Base-by-base conservation (phyloP, 2,329 filamentous ascomycete genomes). In the Colletotrichum theobromicola region DNA sequence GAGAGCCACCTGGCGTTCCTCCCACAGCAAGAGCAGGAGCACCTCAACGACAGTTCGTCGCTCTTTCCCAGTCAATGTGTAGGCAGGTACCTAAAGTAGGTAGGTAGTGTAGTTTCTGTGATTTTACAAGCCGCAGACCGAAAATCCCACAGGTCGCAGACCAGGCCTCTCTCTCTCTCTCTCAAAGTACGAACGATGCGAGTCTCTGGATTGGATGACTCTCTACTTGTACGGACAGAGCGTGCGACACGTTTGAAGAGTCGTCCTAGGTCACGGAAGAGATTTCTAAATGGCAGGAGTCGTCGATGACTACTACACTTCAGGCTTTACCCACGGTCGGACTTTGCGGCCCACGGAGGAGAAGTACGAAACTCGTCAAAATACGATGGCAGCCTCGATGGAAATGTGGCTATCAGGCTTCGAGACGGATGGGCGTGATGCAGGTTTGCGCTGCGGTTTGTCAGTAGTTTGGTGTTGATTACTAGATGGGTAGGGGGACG, bases 191-290 rank as follows among this genome's bases (percentile, higher is more conserved):
- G 72, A 67, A 75, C 58, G 46, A 37, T 50, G 57, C 72, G 72
- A 72, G 68, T 72, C 63, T 67, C 30, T 63, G 62, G 21, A 64
- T 63, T 67, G 62, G 34, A 50, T 63, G 57, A 72, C 62, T 75
- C 72, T 72, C 72, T 75, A 75, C 72, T 72, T 63, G 72, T 72
- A 75, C 72, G 46, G 34, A 72, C 67, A 58, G 62, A 72, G 68
- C 34, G 72, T 55, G 62, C 69, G 72, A 75, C 72, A 64, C 68
- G 62, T 72, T 72, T 74, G 61, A 71, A 60, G 63, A 75, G 72
- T 63, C 72, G 72, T 66, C 68, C 63, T 58, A 72, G 63, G 63
- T 75, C 72, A 72, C 72, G 62, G 72, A 67, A 70, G 46, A 72
- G 61, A 74, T 74, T 71, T 74, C 72, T 72, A 75, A 46, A 66